These are phyloP conservation scores for Porogramme epimiltina DNA, from an alignment of 1,284 basidiomycete genomes.

Conservation along the genomic window DNA sequence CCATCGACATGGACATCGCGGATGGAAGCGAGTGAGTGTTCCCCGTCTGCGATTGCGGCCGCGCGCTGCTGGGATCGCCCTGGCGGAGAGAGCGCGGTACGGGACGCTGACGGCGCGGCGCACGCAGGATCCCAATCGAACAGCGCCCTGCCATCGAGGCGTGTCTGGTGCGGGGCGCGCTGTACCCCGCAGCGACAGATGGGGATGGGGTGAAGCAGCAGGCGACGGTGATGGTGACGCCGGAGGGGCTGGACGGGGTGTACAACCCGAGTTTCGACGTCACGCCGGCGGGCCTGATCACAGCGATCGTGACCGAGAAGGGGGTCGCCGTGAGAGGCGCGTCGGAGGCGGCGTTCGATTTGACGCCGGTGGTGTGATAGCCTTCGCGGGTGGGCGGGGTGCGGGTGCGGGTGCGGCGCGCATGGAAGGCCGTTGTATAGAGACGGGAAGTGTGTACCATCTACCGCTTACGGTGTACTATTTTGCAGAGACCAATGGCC, in stretches of 20 bases:
- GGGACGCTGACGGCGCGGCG: background rate
- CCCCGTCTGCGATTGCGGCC: background rate
- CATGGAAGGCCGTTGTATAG: too few relatives aligned
- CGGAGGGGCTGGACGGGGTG: conserved; percentile 63
- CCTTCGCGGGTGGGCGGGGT: background rate
- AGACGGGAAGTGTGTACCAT: too few relatives aligned
- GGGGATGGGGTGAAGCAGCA: conserved; percentile 50
- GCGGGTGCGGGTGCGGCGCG: background rate
- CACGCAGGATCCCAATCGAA: conserved; percentile 84
- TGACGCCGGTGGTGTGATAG: conserved; percentile 50
- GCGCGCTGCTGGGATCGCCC: too few relatives aligned
- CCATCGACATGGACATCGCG: conserved; percentile 79
- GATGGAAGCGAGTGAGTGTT: conserved; percentile 68
- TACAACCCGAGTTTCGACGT: conserved; percentile 96
- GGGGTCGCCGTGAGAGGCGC: conserved; percentile 74
- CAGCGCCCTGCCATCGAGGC: conserved; percentile 86
- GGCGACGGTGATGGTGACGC: conserved; percentile 75
- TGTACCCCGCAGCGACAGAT: conserved; percentile 52
- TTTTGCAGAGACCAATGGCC: background rate
- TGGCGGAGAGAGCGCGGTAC: background rate
- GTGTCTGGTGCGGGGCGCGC: conserved; percentile 79
- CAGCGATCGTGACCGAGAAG: conserved; percentile 88
- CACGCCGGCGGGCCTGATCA: conserved; percentile 82
- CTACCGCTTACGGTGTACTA: background rate
- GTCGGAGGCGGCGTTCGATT: conserved; percentile 54